Evolutionary conservation across 305 asterid genomes (phyloP).

Genomic region (Fraxinus latifolia): DNA sequence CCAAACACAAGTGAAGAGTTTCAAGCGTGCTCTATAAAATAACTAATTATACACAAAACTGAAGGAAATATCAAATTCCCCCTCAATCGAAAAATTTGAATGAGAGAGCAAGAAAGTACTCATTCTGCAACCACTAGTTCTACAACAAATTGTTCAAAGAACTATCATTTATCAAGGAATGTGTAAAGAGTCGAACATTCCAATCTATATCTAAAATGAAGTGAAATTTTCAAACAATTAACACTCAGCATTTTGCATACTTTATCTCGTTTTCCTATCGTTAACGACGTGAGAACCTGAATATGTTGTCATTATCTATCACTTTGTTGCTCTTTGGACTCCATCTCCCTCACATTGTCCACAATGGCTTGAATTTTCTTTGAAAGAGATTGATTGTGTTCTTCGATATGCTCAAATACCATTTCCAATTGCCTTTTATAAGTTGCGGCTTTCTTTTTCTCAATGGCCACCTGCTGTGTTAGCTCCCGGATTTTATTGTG

Average conservation of each 20-base stretch:
- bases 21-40: not conserved
- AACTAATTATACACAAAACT: not conserved
- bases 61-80: not conserved
- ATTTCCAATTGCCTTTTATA: conserved; percentile 89
- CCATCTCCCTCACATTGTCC: conserved; percentile 73
- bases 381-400: conserved; percentile 71
- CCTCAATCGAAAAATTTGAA: not conserved
- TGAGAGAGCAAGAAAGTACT: conserved; percentile 25
- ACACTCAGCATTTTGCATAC: not conserved
- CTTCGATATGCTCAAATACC: conserved; percentile 87
- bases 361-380: conserved; percentile 74
- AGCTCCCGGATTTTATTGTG: conserved; percentile 86
- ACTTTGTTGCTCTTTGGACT: conserved; percentile 51
- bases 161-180: conserved; percentile 19
- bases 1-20: not conserved
- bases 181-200: conserved; percentile 24
- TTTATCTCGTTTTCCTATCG: conserved; percentile 3
- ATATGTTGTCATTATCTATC: conserved; percentile 35
- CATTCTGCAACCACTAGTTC: conserved; percentile 33
- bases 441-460: conserved; percentile 83
- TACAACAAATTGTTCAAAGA: conserved; percentile 37
- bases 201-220: conserved; percentile 26
- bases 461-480: conserved; percentile 79
- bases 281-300: conserved; percentile 12
- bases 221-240: conserved; percentile 18